Percentiles rank a stretch among this genome's conserved stretches.
phyloP scores from a whole-genome alignment of 108 stramenopile species.

The Seminavis robusta region DNA sequence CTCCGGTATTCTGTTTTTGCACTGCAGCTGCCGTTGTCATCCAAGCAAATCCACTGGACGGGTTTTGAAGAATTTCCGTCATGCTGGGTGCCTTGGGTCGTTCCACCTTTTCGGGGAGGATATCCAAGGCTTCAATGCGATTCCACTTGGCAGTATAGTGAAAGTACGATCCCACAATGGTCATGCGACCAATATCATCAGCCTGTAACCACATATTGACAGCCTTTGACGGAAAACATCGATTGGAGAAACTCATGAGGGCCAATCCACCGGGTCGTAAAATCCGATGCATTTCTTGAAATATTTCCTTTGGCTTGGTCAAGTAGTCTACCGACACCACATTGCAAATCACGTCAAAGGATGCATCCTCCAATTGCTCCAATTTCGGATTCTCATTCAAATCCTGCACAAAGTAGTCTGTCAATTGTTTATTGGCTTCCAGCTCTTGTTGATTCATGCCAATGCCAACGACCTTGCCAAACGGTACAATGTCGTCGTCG shows the following conservation, averaged over 20 bases:
- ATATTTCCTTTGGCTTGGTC: conserved; percentile 60
- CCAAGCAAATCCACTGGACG: conserved; percentile 53
- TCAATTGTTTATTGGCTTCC: conserved; percentile 55
- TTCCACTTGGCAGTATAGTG: conserved; percentile 53
- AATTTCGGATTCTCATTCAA: conserved; percentile 51
- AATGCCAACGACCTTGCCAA: conserved; percentile 55
- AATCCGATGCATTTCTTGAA: conserved; percentile 69
- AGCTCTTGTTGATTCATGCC: conserved; percentile 78
- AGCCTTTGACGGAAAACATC: conserved; percentile 82
- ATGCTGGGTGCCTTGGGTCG: conserved; percentile 42
- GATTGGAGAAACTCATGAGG: conserved; percentile 64
- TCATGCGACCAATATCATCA: conserved; percentile 69
- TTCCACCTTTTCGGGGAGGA: conserved; percentile 31
- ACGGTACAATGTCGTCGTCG: conserved; percentile 9
- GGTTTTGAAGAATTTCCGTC: conserved; percentile 51
- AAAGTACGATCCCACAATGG: conserved; percentile 69
- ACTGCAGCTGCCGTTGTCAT: conserved; percentile 57
- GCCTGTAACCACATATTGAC: conserved; percentile 78
- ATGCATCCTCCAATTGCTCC: conserved; percentile 51
- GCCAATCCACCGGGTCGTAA: conserved; percentile 63
- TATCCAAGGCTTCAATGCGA: conserved; percentile 61
- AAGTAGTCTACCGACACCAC: conserved; percentile 77
- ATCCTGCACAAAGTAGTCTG: conserved; percentile 54
- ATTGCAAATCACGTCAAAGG: conserved; percentile 67
- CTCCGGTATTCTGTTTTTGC: conserved; percentile 45